Base-by-base conservation (phyloP, 179 eudicot genomes). In the Nepenthes alata region DNA sequence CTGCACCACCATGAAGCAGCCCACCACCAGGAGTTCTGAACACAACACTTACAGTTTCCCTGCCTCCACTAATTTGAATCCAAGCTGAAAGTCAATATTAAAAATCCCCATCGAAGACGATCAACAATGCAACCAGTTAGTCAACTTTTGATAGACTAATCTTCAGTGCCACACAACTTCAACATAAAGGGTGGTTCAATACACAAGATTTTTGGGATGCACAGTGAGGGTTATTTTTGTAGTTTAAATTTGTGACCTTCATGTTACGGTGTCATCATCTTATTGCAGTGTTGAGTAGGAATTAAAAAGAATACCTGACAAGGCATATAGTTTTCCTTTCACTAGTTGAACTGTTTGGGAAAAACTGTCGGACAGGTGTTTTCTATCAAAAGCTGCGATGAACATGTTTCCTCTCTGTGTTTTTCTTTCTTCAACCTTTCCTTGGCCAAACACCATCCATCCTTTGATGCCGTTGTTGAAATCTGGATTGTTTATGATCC, bases 11-110 rank as follows among this genome's bases (percentile, higher is more conserved):
- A 58, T 71, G 63, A 25, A 62, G 67, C 39, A 37, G 52, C 37
- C 63, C 15, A 11, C 73, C 72, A 48, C 53, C 56, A n/a, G 70
- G 66, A 36, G 50, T 54, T 56, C 54, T 72, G 51, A 78, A 57
- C 15, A 59, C 59, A 5, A 76, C 77, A 11, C 65, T 39, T 35
- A 83, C 75, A 8, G 70, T 44, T 55, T 72, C 88, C 41, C 68
- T 76, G 47, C 81, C 81, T 69, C 74, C 48, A 57, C 68, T 74
- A 13, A 74, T 47, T 61, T 78, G 88, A 59, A 83, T 66, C 88
- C 88, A 83, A 52, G 85, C 88, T 83, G 69, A 47, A 70, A 69
- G 58, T 25, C 25, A 25, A 25, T 25, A 25, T 25, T 25, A 25
- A 62, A 2, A 14, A n/a, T n/a, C 10, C 45, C 47, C 6, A 38